A percentile compares a stretch with the other conserved stretches of the same genome.
Conservation (phyloP, 352 stramenopile species). For the Globisporangium alternatum region DNA sequence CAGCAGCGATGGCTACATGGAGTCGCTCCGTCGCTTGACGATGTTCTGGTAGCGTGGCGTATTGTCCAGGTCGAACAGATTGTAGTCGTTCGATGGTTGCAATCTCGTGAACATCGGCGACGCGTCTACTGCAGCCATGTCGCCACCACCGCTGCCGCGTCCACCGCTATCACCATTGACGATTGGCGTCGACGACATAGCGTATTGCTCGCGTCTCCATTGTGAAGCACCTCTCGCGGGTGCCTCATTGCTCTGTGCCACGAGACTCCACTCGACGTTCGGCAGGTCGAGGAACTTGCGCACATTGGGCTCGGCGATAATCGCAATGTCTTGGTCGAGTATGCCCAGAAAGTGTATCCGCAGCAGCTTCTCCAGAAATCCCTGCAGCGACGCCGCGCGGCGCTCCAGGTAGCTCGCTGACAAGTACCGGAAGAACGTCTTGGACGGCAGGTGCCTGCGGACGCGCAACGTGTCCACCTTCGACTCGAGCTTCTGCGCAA, state of each 20-base stretch:
- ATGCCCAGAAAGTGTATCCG: constrained; percentile 56
- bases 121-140: constrained; percentile 4
- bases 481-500: constrained; percentile 45
- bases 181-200: constrained; percentile 19
- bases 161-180: constrained; percentile 5
- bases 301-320: constrained; percentile 62
- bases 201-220: constrained; percentile 24
- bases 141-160: not conserved
- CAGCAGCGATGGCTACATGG: constrained; percentile 34
- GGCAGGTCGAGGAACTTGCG: constrained; percentile 67
- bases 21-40: constrained; percentile 41
- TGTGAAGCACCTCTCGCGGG: not conserved
- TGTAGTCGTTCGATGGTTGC: constrained; percentile 24
- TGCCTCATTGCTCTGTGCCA: constrained; percentile 32
- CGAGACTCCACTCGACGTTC: constrained; percentile 66
- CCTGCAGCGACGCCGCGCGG: constrained; percentile 52
- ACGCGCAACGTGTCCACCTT: constrained; percentile 56
- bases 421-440: constrained; percentile 68
- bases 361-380: constrained; percentile 61
- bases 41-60: constrained; percentile 32
- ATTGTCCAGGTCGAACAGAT: constrained; percentile 21
- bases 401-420: constrained; percentile 58
- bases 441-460: constrained; percentile 54
- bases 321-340: constrained; percentile 63
- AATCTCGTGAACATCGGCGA: constrained; percentile 24